Conservation (phyloP, 257 asterid genomes). For the Solanum acaule region DNA sequence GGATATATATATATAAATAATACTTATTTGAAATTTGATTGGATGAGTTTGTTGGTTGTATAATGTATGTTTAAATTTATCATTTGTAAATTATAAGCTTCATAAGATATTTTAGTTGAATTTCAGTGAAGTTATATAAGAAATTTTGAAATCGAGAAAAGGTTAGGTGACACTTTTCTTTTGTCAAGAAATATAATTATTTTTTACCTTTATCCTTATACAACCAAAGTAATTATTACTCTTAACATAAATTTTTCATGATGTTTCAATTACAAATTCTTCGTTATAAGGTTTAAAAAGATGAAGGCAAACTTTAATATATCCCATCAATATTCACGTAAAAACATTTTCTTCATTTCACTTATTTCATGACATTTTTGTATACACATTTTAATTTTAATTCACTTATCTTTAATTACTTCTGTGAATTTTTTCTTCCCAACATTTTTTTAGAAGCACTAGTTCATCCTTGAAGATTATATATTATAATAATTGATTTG, state of each 20-base stretch:
- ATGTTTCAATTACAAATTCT: too few relatives aligned
- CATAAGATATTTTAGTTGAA: not conserved
- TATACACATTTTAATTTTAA: not conserved
- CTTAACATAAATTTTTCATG: not conserved
- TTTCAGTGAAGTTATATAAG: too few relatives aligned
- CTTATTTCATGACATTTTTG: not conserved
- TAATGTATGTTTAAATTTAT: not conserved
- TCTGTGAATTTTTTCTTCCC: not conserved
- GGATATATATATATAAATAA: not conserved
- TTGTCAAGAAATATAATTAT: too few relatives aligned
- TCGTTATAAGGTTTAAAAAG: not conserved
- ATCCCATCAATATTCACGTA: not conserved
- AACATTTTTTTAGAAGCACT: too few relatives aligned
- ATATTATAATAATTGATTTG: not conserved
- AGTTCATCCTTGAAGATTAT: not conserved
- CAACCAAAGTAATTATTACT: not conserved
- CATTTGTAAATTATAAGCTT: not conserved
- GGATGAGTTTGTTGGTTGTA: not conserved
- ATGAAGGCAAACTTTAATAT: not conserved
- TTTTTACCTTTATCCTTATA: not conserved
- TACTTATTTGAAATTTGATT: too few relatives aligned
- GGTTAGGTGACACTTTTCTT: not conserved
- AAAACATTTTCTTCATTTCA: not conserved
- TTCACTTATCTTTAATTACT: not conserved
- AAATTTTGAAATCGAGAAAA: too few relatives aligned